Evolutionary conservation across 2,329 filamentous ascomycete species (phyloP), one percentile per base, ranked within the genome.

Genomic region (Fusarium xyrophilum): DNA sequence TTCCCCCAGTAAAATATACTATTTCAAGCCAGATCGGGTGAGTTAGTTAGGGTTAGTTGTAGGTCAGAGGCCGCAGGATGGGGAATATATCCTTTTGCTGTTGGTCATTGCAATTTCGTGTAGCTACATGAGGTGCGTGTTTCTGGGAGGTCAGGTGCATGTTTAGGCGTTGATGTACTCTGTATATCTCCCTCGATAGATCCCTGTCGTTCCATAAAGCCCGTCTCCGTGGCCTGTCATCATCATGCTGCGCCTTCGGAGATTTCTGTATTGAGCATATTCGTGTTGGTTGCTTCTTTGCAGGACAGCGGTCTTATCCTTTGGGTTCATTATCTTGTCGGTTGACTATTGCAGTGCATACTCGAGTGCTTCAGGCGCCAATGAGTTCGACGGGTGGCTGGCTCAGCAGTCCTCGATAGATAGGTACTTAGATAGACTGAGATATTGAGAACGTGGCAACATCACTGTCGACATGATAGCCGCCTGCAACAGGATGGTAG

Each of bases 271-370:
- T 57, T 35, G 25, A 60, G 55, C 43, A 47, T 50, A 30, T 36
- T 48, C 44, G 25, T 28, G 25, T 19, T 30, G 40, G 32, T 55
- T 35, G 30, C 46, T 36, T 36, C 46, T 15, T 17, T 36, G 21
- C 46, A 36, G 46, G 36, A n/a, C 30, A 36, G 14, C 21, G 7
- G 17, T 13, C 17, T 46, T 19, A 17, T 32, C 40, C n/a, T 46
- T 46, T n/a, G 28, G 91, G 91, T 73, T 93, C 93, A 12, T 92
- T 82, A 30, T 90, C 84, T 80, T 32, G 15, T 53, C 32, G 36
- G 27, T 12, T 32, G 11, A 15, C 8, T 36, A 19, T 6, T 25
- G n/a, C 13, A 30, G 35, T 25, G 50, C 27, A 53, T 53, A n/a
- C n/a, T 15, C 17, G 7, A 53, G n/a, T 30, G 36, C 44, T 43